Base-by-base conservation (phyloP, 2,329 filamentous ascomycete genomes). In the Fusarium sp. region DNA sequence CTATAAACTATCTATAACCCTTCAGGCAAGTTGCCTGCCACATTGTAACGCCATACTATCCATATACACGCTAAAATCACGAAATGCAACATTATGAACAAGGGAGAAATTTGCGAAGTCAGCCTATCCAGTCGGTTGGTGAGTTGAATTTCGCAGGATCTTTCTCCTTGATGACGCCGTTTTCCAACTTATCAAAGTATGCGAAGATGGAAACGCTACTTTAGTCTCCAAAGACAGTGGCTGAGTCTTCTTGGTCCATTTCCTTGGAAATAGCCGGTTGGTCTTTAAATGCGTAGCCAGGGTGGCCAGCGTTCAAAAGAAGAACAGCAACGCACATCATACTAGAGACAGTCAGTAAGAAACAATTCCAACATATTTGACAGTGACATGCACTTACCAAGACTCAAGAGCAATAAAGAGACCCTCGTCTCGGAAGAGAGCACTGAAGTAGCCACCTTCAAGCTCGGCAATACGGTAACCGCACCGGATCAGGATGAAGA, bases 391-490 rank as follows among this genome's bases (percentile, higher is more conserved):
- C 15, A 47, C 71, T 55, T 65, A 75, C 73, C 57, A 64, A 18
- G 71, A 73, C 43, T 75, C 73, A 15, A 75, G 71, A 8, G 53
- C 73, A 16, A 75, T 74, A 16, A 72, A 75, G 6, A 75, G 67
- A 8, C 46, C 54, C 37, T 75, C 70, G 13, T 75, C 61, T 42
- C 73, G 63, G 54, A 75, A 75, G 10, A 73, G 55, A 18, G 56
- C 66, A 49, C 73, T 74, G 33, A 73, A 75, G 79, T 86, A 90
- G 4, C 88, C 88, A 29, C 86, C 80, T 43, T 82, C 83, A 58
- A 91, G 74, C 78, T 91, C 88, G 0, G 83, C 84, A 29, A 89
- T 85, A 43, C 88, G 84, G 71, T 88, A 91, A 28, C 85, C 82
- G 48, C 84, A 88, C 24, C 88, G 80, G 10, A 86, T 82, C 50